These are phyloP conservation scores for Aureobasidium zeae DNA, from an alignment of 2,329 filamentous ascomycete genomes.

Conservation along the genomic window DNA sequence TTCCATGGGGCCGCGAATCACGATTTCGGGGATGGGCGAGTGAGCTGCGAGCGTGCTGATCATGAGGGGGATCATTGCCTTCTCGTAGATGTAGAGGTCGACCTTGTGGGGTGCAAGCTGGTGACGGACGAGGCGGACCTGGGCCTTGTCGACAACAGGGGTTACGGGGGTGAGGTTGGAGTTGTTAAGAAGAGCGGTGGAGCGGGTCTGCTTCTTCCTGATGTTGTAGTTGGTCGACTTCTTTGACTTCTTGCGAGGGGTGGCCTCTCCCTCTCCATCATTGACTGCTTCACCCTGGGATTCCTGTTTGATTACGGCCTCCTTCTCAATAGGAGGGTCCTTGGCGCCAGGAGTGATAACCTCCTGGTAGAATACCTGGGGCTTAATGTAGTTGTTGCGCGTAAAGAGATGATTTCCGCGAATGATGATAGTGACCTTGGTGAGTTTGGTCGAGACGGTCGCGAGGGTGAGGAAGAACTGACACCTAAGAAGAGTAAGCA, in stretches of 20 bases:
- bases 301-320: not conserved
- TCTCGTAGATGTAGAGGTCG: not conserved
- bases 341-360: not conserved
- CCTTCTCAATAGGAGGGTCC: not conserved
- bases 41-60: not conserved
- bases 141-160: not conserved
- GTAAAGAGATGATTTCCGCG: constrained; percentile 7
- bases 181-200: no score
- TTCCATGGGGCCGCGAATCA: constrained; percentile 11
- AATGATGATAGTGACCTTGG: constrained; percentile 9
- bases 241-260: not conserved
- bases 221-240: no score
- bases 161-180: no score
- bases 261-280: not conserved
- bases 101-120: not conserved
- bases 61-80: not conserved
- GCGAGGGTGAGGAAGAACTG: not conserved
- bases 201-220: not conserved
- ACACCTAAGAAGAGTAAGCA: not conserved
- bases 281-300: no score
- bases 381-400: constrained; percentile 13
- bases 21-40: constrained; percentile 3
- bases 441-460: not conserved
- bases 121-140: not conserved
- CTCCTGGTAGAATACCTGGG: not conserved